phyloP scores from a whole-genome alignment of 768 basidiomycete species.

The Suillus lakei region DNA sequence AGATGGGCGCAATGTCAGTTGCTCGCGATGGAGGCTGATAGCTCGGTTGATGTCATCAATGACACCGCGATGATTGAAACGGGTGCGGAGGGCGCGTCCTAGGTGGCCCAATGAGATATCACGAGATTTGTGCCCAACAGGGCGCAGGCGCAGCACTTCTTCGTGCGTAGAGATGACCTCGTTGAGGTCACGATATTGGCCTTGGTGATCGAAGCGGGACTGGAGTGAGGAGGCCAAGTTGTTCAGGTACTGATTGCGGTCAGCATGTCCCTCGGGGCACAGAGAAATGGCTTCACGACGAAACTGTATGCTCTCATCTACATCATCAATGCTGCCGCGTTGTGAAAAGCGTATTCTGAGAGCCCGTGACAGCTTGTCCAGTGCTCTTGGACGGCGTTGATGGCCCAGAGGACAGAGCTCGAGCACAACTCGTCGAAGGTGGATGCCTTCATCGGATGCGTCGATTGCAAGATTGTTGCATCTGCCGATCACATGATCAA shows the following conservation, averaged over 20 bases:
- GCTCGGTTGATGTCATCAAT: constrained; percentile 20
- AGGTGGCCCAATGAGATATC: constrained; percentile 20
- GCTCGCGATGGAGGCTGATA: constrained; percentile 2
- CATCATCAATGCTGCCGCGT: constrained; percentile 2
- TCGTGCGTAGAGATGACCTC: not conserved
- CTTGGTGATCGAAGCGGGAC: constrained; percentile 15
- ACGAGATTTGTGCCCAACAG: not conserved
- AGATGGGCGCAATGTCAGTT: constrained; percentile 10
- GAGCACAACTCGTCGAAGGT: not conserved
- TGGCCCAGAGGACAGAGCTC: not conserved
- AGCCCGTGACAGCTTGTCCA: not conserved
- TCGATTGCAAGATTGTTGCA: not conserved
- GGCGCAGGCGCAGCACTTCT: not conserved
- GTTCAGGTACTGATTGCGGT: constrained; percentile 5
- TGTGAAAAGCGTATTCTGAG: constrained; percentile 7
- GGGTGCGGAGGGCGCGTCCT: constrained; percentile 20
- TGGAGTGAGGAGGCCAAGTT: constrained; percentile 18
- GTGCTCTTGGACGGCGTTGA: too few relatives aligned
- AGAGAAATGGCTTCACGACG: constrained; percentile 13
- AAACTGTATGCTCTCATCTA: constrained; percentile 16
- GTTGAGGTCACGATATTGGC: not conserved
- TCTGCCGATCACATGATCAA: too few relatives aligned
- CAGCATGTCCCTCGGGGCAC: constrained; percentile 14
- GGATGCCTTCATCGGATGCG: not conserved
- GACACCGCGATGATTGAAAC: constrained; percentile 16